Conservation (phyloP, 768 basidiomycete genomes). For the Lactifluus piperatus region DNA sequence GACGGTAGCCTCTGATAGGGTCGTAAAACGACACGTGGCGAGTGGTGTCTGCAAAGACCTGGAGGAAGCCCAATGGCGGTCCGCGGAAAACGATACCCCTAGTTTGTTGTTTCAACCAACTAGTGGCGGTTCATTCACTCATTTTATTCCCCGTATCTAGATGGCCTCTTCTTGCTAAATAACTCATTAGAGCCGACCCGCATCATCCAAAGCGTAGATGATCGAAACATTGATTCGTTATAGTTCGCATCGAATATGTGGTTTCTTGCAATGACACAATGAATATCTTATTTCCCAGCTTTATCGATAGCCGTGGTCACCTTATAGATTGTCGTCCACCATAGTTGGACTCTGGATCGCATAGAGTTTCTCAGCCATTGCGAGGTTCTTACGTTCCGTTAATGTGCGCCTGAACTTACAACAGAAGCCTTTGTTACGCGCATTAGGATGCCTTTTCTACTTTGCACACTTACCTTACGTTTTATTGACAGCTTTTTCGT, state of each 20-base stretch:
- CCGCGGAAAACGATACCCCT: conserved; percentile 70
- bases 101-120: conserved; percentile 38
- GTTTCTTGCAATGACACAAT: not conserved
- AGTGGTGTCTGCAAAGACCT: conserved; percentile 63
- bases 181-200: conserved; percentile 35
- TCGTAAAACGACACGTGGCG: conserved; percentile 66
- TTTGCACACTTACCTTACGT: no score
- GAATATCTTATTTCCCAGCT: not conserved
- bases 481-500: no score
- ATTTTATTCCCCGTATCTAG: conserved; percentile 21
- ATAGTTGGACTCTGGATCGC: no score
- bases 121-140: not conserved
- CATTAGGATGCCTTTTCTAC: no score
- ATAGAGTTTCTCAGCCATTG: not conserved
- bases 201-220: conserved; percentile 36
- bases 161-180: conserved; percentile 35
- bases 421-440: no score
- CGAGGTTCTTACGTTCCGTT: not conserved
- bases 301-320: not conserved
- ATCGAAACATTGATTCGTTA: conserved; percentile 25
- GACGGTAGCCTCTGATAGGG: conserved; percentile 45
- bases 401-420: no score
- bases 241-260: not conserved
- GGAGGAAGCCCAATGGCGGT: conserved; percentile 60
- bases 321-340: no score